Conservation (phyloP, 129 eudicot species). For the Lactuca sativa region DNA sequence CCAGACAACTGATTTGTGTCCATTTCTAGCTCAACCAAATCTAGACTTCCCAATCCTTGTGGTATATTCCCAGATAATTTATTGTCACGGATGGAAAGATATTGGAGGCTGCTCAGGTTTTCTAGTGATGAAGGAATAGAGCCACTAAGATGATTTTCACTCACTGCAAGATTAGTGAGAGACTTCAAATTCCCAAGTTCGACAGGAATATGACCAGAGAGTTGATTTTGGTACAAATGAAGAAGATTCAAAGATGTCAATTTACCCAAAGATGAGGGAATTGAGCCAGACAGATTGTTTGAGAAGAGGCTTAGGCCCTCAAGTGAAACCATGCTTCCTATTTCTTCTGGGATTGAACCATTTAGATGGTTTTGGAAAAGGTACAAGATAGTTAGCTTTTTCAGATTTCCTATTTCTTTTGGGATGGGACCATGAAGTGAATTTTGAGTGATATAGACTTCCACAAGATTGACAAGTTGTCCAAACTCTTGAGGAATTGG, state of each 20-base stretch:
- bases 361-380: too few species aligned
- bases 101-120: too few species aligned
- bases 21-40: conserved; percentile 17
- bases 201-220: not conserved
- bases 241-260: too few species aligned
- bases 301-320: not conserved
- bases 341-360: too few species aligned
- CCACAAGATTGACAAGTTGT: too few species aligned
- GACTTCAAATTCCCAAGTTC: not conserved
- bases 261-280: not conserved
- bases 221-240: not conserved
- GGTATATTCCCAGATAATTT: conserved; percentile 21
- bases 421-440: not conserved
- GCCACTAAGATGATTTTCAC: not conserved
- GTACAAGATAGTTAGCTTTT: not conserved
- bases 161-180: not conserved
- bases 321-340: not conserved
- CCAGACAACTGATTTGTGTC: too few species aligned
- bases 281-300: conserved; percentile 15
- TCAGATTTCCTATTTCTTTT: too few species aligned
- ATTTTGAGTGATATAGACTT: not conserved
- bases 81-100: too few species aligned
- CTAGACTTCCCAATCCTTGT: not conserved
- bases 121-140: too few species aligned
- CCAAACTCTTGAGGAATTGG: too few species aligned